phyloP scores from a whole-genome alignment of 23 red algal genomes.

The Agarophyton chilense region DNA sequence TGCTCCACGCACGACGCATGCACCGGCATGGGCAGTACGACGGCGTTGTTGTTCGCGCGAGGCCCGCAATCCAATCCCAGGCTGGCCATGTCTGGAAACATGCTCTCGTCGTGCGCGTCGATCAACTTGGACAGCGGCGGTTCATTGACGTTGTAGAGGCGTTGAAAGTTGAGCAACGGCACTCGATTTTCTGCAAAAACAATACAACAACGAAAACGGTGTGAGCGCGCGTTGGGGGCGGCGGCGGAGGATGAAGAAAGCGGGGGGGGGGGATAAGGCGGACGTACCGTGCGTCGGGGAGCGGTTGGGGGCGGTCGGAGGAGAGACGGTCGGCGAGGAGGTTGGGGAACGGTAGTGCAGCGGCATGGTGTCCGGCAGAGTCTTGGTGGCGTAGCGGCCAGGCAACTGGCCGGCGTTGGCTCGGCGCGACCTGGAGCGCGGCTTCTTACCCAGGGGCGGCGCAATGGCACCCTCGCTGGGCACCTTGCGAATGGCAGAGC shows the following conservation, averaged over 20 bases:
- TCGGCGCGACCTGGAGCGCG: slow-evolving; percentile 34
- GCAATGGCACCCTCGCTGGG: slow-evolving; percentile 34
- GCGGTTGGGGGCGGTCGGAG: background rate
- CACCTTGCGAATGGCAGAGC: slow-evolving; percentile 46
- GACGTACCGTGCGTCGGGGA: slow-evolving; percentile 41
- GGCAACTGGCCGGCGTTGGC: slow-evolving; percentile 66
- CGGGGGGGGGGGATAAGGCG: no score
- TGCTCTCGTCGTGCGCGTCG: slow-evolving; percentile 37
- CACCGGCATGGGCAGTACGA: slow-evolving; percentile 28
- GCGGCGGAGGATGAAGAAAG: background rate
- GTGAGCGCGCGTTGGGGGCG: background rate
- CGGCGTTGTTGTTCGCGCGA: slow-evolving; percentile 6
- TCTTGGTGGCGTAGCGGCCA: slow-evolving; percentile 44
- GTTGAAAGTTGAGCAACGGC: slow-evolving; percentile 1
- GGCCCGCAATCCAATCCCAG: slow-evolving; percentile 50
- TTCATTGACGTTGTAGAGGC: slow-evolving; percentile 15
- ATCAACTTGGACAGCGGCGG: slow-evolving; percentile 45
- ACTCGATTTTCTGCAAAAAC: background rate
- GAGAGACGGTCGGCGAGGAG: slow-evolving; percentile 1
- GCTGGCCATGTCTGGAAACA: slow-evolving; percentile 67
- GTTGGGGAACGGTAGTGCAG: background rate
- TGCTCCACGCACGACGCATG: slow-evolving; percentile 58
- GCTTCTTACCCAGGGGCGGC: slow-evolving; percentile 43
- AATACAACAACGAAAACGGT: background rate
- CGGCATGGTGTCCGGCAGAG: slow-evolving; percentile 20